phyloP scores from a whole-genome alignment of 2,329 filamentous ascomycete species.

The Microdochium trichocladiopsis region DNA sequence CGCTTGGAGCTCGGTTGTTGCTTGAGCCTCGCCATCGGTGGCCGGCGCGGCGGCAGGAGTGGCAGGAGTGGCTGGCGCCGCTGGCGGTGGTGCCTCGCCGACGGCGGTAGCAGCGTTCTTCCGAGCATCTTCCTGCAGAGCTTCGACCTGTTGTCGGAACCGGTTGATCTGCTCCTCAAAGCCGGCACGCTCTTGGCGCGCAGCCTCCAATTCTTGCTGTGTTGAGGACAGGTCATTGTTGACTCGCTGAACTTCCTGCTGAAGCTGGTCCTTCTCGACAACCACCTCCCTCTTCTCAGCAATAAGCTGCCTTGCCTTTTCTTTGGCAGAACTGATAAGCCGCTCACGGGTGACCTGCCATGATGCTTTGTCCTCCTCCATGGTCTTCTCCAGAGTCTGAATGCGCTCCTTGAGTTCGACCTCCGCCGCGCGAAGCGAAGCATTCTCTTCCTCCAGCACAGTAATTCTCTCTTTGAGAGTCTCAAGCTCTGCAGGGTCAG shows the following conservation, averaged over 20 bases:
- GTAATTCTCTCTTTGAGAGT: conserved; percentile 74
- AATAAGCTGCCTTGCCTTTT: conserved; percentile 45
- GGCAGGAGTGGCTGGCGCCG: conserved; percentile 12
- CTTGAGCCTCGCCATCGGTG: conserved; percentile 28
- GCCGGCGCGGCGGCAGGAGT: conserved; percentile 30
- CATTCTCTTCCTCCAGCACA: conserved; percentile 57
- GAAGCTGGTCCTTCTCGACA: conserved; percentile 44
- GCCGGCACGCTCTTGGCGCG: conserved; percentile 26
- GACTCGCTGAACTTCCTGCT: conserved; percentile 39
- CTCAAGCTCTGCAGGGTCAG: conserved; percentile 89
- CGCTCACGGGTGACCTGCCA: conserved; percentile 47
- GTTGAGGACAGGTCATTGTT: conserved; percentile 28
- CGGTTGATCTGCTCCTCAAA: conserved; percentile 34
- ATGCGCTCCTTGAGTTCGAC: conserved; percentile 46
- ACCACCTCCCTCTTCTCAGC: conserved; percentile 45
- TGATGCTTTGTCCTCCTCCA: conserved; percentile 47
- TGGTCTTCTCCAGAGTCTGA: conserved; percentile 38
- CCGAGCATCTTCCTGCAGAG: conserved; percentile 15
- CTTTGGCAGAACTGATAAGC: conserved; percentile 57
- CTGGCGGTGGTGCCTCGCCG: conserved; percentile 32
- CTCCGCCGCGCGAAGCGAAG: conserved; percentile 43
- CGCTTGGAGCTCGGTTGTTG: conserved; percentile 38
- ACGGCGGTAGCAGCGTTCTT: conserved; percentile 32
- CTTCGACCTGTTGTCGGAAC: conserved; percentile 28
- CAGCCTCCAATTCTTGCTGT: conserved; percentile 47